phyloP scores from a whole-genome alignment of 495 filamentous ascomycete species.

The Darksidea phi region DNA sequence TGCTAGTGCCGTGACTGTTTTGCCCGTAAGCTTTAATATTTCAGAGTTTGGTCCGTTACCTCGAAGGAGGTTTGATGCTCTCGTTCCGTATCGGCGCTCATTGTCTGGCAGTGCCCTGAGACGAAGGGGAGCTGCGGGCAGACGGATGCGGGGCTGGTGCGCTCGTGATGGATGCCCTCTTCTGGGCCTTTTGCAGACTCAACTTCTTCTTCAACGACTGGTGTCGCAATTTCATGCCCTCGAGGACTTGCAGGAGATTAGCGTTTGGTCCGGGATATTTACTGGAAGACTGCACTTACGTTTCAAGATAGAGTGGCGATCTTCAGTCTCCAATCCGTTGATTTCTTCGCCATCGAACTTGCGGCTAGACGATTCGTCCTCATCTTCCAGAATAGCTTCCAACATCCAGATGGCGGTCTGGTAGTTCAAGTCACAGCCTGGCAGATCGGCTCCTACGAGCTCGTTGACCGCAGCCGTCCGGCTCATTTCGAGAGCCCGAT shows the following conservation, averaged over 20 bases:
- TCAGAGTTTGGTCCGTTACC: neutral
- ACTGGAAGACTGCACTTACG: slow-evolving; percentile 37
- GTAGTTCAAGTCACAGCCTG: slow-evolving; percentile 89
- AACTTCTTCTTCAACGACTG: slow-evolving; percentile 43
- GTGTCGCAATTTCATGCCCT: slow-evolving; percentile 41
- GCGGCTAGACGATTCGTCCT: slow-evolving; percentile 57
- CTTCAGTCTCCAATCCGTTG: slow-evolving; percentile 45
- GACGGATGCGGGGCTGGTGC: slow-evolving; percentile 29
- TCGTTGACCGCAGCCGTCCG: slow-evolving; percentile 91
- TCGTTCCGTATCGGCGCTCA: neutral
- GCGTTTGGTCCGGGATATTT: neutral
- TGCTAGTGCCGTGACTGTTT: neutral
- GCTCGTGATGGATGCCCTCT: slow-evolving; percentile 35
- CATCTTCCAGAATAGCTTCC: slow-evolving; percentile 86
- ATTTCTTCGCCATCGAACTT: slow-evolving; percentile 43
- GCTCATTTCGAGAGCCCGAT: slow-evolving; percentile 95
- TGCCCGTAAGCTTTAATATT: neutral
- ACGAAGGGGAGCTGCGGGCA: slow-evolving; percentile 28
- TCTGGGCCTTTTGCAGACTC: slow-evolving; percentile 35
- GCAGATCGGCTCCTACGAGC: slow-evolving; percentile 83
- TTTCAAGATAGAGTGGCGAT: slow-evolving; percentile 46
- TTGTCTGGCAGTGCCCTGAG: slow-evolving; percentile 22
- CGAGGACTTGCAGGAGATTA: slow-evolving; percentile 41
- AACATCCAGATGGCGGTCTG: slow-evolving; percentile 88
- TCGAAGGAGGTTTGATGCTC: neutral